phyloP scores from a whole-genome alignment of 2,329 filamentous ascomycete genomes.

The Claviceps sorghi region DNA sequence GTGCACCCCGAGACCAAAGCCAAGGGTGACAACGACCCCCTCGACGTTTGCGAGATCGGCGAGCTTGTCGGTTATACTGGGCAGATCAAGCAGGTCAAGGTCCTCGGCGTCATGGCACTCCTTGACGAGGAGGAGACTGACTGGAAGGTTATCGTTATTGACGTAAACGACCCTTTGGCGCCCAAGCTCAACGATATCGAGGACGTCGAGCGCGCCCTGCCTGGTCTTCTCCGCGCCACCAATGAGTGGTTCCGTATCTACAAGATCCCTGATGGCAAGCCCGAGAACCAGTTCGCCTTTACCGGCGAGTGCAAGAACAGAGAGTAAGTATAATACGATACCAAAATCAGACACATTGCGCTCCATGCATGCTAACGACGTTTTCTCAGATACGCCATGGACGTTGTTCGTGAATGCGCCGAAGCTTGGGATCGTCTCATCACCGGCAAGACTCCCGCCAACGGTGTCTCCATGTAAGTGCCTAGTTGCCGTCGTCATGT shows the following conservation, averaged over 20 bases:
- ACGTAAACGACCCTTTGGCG: slow-evolving; percentile 92
- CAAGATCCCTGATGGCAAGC: slow-evolving; percentile 99
- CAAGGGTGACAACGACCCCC: slow-evolving; percentile 97
- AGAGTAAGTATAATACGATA: slow-evolving; percentile 38
- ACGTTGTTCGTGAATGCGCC: slow-evolving; percentile 87
- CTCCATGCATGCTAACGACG: slow-evolving; percentile 1
- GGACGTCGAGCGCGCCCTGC: slow-evolving; percentile 96
- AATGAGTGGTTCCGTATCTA: slow-evolving; percentile 99
- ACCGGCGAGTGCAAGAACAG: slow-evolving; percentile 99
- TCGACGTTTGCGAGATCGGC: slow-evolving; percentile 98
- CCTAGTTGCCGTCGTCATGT: neutral
- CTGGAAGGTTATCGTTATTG: slow-evolving; percentile 99
- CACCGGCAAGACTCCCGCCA: slow-evolving; percentile 69
- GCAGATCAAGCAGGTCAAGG: slow-evolving; percentile 99
- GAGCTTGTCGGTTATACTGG: slow-evolving; percentile 93
- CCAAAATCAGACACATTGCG: neutral
- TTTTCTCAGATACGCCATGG: slow-evolving; percentile 62
- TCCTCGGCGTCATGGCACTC: slow-evolving; percentile 96
- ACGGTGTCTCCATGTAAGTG: slow-evolving; percentile 71
- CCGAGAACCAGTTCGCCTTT: slow-evolving; percentile 99
- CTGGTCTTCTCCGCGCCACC: slow-evolving; percentile 88
- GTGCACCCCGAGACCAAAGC: slow-evolving; percentile 98
- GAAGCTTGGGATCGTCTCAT: slow-evolving; percentile 97
- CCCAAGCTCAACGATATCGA: slow-evolving; percentile 96
- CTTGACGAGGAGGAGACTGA: slow-evolving; percentile 99